Evolutionary conservation across 495 filamentous ascomycete genomes (phyloP).

Genomic region (Cenococcum geophilum): DNA sequence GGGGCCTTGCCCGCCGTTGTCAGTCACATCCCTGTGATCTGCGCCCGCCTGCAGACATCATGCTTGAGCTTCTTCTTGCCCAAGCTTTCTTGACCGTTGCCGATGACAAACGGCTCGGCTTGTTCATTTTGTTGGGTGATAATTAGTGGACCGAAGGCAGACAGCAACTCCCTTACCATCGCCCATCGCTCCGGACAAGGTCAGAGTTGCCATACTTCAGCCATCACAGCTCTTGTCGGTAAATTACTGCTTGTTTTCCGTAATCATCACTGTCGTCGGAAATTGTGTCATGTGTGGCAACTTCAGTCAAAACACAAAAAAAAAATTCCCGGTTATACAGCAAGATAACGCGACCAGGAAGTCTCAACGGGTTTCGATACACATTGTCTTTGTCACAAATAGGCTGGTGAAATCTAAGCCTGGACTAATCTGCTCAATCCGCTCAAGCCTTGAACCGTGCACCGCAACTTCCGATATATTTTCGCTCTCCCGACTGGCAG

Average conservation of each 20-base stretch:
- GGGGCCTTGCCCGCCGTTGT: too few species aligned
- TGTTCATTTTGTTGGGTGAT: conserved; percentile 8
- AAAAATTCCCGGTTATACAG: background rate
- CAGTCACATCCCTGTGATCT: conserved; percentile 11
- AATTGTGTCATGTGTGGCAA: background rate
- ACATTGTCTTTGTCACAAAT: background rate
- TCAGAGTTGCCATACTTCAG: background rate
- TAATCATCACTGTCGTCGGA: background rate
- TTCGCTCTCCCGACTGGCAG: conserved; percentile 2
- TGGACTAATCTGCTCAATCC: background rate
- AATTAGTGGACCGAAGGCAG: conserved; percentile 6
- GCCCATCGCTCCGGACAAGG: background rate
- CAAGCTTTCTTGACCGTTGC: conserved; percentile 13
- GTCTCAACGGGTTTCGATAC: background rate
- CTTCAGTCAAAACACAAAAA: background rate
- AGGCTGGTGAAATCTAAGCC: background rate
- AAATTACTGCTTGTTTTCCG: background rate
- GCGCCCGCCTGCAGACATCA: conserved; percentile 5
- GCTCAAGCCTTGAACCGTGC: background rate
- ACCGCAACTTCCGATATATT: conserved; percentile 1
- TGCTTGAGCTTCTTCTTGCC: conserved; percentile 18
- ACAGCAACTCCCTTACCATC: background rate
- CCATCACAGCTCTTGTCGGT: background rate
- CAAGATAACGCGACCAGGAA: background rate
- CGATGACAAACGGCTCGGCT: conserved; percentile 4